Base-by-base conservation (phyloP, 371 early-diverging fungal species). In the Mucor saturninus region DNA sequence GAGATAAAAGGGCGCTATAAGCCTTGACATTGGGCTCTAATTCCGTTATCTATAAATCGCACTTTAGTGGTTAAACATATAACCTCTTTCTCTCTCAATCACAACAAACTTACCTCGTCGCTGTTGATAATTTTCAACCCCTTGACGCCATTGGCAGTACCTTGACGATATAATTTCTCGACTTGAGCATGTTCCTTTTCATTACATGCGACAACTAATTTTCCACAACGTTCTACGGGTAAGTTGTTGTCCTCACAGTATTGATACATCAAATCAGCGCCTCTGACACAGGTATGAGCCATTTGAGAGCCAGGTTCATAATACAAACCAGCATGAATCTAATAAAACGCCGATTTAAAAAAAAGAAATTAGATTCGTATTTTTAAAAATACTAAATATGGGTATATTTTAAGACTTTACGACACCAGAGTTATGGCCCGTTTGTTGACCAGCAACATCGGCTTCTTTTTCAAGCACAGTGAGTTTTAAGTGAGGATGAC, bases 381-480 rank as follows among this genome's bases (percentile, higher is more conserved):
- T 21, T 21, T 21, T 21, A 21, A 21, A 21, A 21, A 21, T 21
- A 35, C 46, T 21, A 13, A 48, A 21, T 13, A 26, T 5, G 32
- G 8, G 5, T 9, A 11, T 39, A 2, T 42, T 37, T 61, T 37
- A 39, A 59, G 46, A 35, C 35, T 35, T 30, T 59, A 54, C 51
- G 48, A 75, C 78, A 37, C 79, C 79, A 31, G 71, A 70, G 46
- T 79, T 79, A 48, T 79, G 79, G 2, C 79, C 79, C 21, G 79
- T 76, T 48, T 79, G 79, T 52, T 79, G 79, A 21, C 65, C 71
- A 38, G 79, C 76, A 0, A 79, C 76, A 52, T 79, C 79, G 35
- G 74, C 62, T 43, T 79, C 79, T 52, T 79, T 79, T 50, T 79
- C 79, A 14, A 79, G 61, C 0, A 79, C 65, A 9, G 71, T 72